phyloP scores from a whole-genome alignment of 306 rosid genomes.

The Begonia loranthoides region DNA sequence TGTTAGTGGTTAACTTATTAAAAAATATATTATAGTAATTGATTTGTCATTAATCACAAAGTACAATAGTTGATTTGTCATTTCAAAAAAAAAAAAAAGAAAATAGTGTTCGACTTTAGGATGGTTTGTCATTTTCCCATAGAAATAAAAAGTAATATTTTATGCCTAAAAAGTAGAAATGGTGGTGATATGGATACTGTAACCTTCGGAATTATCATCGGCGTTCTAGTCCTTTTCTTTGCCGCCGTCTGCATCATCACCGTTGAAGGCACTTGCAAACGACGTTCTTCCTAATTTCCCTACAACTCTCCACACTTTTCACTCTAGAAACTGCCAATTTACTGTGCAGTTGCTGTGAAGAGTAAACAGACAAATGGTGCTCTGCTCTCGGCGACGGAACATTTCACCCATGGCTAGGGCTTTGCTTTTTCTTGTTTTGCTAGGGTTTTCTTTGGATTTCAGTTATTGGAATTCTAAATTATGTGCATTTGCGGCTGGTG shows the following conservation, averaged over 20 bases:
- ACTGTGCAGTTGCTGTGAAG: not conserved
- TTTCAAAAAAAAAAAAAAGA: too few relatives aligned
- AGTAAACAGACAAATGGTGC: not conserved
- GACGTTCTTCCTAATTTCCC: conserved; percentile 20
- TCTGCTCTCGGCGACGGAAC: not conserved
- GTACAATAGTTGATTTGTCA: too few relatives aligned
- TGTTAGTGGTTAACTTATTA: too few relatives aligned
- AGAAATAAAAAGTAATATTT: too few relatives aligned
- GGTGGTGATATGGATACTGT: conserved; percentile 40
- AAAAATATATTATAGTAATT: too few relatives aligned
- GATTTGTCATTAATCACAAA: too few relatives aligned
- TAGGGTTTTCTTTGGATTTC: conserved; percentile 40
- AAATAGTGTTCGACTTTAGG: too few relatives aligned
- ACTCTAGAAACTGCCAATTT: not conserved
- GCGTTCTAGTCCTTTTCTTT: conserved; percentile 58
- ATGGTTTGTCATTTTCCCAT: too few relatives aligned
- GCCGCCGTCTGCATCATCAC: conserved; percentile 52
- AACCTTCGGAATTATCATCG: conserved; percentile 71
- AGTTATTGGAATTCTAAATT: conserved; percentile 22
- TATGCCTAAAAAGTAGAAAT: too few relatives aligned
- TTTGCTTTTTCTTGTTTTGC: conserved; percentile 14
- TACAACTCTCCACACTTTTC: not conserved
- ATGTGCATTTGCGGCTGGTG: conserved; percentile 9
- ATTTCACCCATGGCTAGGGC: conserved; percentile 6
- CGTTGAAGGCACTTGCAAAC: conserved; percentile 66